Evolutionary conservation across 257 asterid genomes (phyloP), one percentile per base, ranked within the genome.

Genomic region (Solanum tarapatanum): DNA sequence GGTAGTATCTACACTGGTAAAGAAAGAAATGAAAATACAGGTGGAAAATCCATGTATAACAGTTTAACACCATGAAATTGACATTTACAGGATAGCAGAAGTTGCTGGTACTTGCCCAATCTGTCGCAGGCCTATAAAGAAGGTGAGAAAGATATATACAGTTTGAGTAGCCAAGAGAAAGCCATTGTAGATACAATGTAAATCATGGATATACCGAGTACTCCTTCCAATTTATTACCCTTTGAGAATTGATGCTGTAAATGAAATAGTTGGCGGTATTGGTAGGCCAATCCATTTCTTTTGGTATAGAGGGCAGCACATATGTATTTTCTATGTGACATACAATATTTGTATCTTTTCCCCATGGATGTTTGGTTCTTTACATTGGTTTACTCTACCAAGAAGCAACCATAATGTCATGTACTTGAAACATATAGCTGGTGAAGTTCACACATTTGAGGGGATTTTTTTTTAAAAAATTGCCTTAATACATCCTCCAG

Each of bases 61-160:
- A 24, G 39, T 5, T 80, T 80, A 80, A 48, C 41, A 80, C 19
- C 17, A 5, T 28, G 85, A 80, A 64, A 83, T 84, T 88, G 86
- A 60, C 88, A 37, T 85, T 89, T 90, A 88, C 98, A 96, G 98
- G 94, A 93, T 95, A 48, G 82, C 91, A 32, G 94, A 94, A 89
- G 91, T 94, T 83, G 92, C 93, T 62, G 94, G 93, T 83, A 77
- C 91, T 84, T 96, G 99, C 90, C 98, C 99, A 24, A 90, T 96
- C 82, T 96, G 99, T 89, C 96, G 99, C 39, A 90, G 94, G 55
- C 91, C 39, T 87, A 92, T 91, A 33, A 95, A 91, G 93, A 93
- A 90, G 91, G 99, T 92, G 89, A 93, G 92, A 87, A 95, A 92
- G 92, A 96, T 96, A 87, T 93, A 90, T 91, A 90, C 98, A 26